Conservation (phyloP, 805 yeast species). For the Wickerhamomyces subpelliculosus region DNA sequence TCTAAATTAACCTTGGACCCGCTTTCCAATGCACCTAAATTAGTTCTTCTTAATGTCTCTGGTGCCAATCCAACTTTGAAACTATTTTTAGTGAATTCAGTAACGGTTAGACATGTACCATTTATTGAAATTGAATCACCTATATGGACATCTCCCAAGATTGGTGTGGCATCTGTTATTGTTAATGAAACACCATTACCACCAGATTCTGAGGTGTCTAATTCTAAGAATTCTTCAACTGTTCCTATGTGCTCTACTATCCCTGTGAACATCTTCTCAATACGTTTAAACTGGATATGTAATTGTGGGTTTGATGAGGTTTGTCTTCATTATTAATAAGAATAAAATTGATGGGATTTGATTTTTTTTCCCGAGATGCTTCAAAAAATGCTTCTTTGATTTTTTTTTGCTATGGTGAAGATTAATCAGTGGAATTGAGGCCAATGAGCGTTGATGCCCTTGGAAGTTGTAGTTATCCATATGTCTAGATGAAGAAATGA, state of each 20-base stretch:
- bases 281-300: too few relatives aligned
- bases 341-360: too few relatives aligned
- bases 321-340: too few relatives aligned
- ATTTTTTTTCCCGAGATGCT: too few relatives aligned
- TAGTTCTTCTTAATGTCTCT: slow-evolving; percentile 81
- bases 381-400: too few relatives aligned
- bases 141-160: slow-evolving; percentile 74
- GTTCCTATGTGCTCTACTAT: slow-evolving; percentile 81
- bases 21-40: slow-evolving; percentile 50
- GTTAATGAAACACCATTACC: slow-evolving; percentile 72
- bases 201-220: slow-evolving; percentile 47
- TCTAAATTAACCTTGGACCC: slow-evolving; percentile 79
- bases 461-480: too few relatives aligned
- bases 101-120: slow-evolving; percentile 89
- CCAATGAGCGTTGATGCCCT: too few relatives aligned
- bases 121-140: slow-evolving; percentile 93
- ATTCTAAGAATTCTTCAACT: slow-evolving; percentile 38
- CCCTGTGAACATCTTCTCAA: slow-evolving; percentile 77
- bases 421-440: too few relatives aligned
- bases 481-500: too few relatives aligned
- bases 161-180: slow-evolving; percentile 51
- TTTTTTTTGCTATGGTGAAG: too few relatives aligned
- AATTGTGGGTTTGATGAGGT: background rate
- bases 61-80: slow-evolving; percentile 93
- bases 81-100: slow-evolving; percentile 52